Conservation (phyloP, 495 filamentous ascomycete species). For the Opeltia flavorubescens region DNA sequence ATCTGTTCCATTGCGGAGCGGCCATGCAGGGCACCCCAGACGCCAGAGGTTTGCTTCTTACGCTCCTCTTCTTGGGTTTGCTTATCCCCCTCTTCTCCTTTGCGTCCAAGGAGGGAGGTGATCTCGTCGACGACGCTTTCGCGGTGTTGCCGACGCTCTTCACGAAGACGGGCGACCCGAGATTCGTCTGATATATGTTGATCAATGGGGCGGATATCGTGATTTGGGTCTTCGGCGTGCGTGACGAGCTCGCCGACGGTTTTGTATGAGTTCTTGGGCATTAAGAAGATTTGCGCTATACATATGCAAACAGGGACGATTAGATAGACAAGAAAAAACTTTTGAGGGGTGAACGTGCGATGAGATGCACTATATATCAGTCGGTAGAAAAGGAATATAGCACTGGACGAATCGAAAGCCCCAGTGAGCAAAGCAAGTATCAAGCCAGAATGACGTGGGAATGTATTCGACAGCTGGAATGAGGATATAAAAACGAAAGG, state of each 20-base stretch:
- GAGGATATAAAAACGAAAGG: slow-evolving; percentile 58
- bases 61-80: slow-evolving; percentile 35
- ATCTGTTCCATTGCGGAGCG: slow-evolving; percentile 61
- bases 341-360: slow-evolving; percentile 36
- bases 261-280: slow-evolving; percentile 49
- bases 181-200: slow-evolving; percentile 18
- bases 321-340: slow-evolving; percentile 53
- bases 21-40: slow-evolving; percentile 84
- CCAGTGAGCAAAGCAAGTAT: slow-evolving; percentile 58
- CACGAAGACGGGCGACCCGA: slow-evolving; percentile 42
- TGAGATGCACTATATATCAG: slow-evolving; percentile 39
- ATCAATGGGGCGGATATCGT: slow-evolving; percentile 44
- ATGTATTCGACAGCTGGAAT: slow-evolving; percentile 59
- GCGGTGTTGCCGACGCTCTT: slow-evolving; percentile 48
- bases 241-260: slow-evolving; percentile 46
- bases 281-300: slow-evolving; percentile 40
- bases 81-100: slow-evolving; percentile 29
- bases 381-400: slow-evolving; percentile 52
- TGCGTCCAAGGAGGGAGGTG: slow-evolving; percentile 47
- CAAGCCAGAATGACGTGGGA: slow-evolving; percentile 48
- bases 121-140: slow-evolving; percentile 60
- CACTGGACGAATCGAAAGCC: slow-evolving; percentile 57
- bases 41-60: slow-evolving; percentile 49
- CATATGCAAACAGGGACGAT: slow-evolving; percentile 43
- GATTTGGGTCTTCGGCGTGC: slow-evolving; percentile 44